Evolutionary conservation across 2,329 filamentous ascomycete genomes (phyloP), one percentile per base, ranked within the genome.

Genomic region (Podosphaera leucotricha): DNA sequence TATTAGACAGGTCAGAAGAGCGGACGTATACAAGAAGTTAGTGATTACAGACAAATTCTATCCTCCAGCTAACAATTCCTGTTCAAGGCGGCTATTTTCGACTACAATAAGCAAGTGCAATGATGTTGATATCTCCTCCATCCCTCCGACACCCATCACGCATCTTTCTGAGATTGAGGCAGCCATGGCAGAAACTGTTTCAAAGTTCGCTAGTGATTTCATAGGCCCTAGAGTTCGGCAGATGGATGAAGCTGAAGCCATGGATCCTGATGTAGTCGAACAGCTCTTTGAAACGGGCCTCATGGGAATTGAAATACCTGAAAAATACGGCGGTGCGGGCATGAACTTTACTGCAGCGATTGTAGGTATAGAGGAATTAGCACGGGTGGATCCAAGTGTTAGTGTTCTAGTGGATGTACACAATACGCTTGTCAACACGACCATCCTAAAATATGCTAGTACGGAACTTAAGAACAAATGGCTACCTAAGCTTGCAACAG

Each of bases 271-370:
- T 1, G 63, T 98, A 6, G 80, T 98, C 5, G 85, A 93, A 66
- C 81, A 90, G 63, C 72, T 93, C 43, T 98, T 98, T 56, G 90
- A 98, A 66, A 86, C 95, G 60, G 90, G 90, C 0, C 67, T 98
- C 42, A 98, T 98, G 90, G 80, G 85, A 49, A 72, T 98, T 50
- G 90, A 98, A 66, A 93, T 98, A 46, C 87, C 90, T 15, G 90
- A 98, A 62, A 86, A 94, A 62, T 98, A 79, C 59, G 90, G 90
- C 48, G 90, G 90, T 48, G 83, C 87, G 0, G 90, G 86, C 53
- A 95, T 98, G 90, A 94, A 94, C 71, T 98, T 98, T 64, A 95
- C 90, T 0, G 68, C 86, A 1, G 87, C 86, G 48, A 93, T 98
- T 58, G 78, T 98, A 38, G 87, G 83, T 22, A 98, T 98, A 55